phyloP scores from a whole-genome alignment of 2,329 filamentous ascomycete genomes.

The Fusarium heterosporum region DNA sequence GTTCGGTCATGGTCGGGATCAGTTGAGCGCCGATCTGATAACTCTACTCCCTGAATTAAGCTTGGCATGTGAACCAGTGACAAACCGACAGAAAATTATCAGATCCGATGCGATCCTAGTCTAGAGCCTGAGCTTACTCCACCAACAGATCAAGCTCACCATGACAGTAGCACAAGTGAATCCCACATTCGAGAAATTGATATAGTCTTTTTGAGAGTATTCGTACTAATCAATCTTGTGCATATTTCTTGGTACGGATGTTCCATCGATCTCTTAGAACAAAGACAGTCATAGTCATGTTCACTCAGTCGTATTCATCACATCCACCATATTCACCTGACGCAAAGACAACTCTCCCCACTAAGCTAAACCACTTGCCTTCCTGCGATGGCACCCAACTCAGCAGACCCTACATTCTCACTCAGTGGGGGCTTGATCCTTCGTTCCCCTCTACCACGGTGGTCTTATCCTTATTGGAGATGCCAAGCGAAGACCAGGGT shows the following conservation, averaged over 20 bases:
- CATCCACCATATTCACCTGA: not conserved
- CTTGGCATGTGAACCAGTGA: constrained; percentile 8
- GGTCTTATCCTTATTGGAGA: constrained; percentile 22
- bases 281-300: no score
- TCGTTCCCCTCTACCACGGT: constrained; percentile 20
- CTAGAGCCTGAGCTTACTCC: constrained; percentile 6
- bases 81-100: constrained; percentile 50
- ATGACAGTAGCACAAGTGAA: not conserved
- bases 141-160: constrained; percentile 6
- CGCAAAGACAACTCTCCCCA: not conserved
- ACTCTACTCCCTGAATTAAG: not conserved
- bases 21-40: constrained; percentile 34
- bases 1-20: constrained; percentile 1
- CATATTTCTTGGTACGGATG: no score
- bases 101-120: constrained; percentile 50
- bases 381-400: not conserved
- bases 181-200: not conserved
- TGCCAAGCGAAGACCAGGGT: constrained; percentile 25
- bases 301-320: not conserved
- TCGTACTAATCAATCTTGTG: not conserved
- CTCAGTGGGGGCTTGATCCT: constrained; percentile 12
- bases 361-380: not conserved
- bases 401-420: not conserved
- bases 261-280: no score
- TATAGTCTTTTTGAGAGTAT: not conserved